Base-by-base conservation (phyloP, 1,284 basidiomycete species). In the Exobasidium cylindrosporum region DNA sequence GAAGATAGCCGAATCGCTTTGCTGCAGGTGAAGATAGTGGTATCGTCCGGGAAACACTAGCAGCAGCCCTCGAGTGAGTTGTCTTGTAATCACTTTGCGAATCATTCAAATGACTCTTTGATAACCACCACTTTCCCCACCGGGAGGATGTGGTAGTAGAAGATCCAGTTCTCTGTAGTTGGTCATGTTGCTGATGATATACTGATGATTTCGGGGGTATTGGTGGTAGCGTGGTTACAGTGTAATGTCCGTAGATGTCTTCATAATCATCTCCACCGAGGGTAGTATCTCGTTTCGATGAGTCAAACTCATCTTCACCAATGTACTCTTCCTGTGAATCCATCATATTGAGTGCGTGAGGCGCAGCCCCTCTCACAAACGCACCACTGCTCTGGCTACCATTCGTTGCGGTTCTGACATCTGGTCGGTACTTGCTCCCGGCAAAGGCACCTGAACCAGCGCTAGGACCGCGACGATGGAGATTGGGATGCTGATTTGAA, bases 1-100 rank as follows among this genome's bases (percentile, higher is more conserved):
- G 72, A 17, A 74, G 62, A 68, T 68, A 72, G 53, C 63, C 40
- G 54, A 61, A 72, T 2, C 57, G 44, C 29, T 55, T 23, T 3
- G 28, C n/a, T 4, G 56, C 35, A 4, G 43, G 54, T 29, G 54
- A 55, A 5, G 54, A 55, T 49, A 35, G 46, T 58, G 1, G 40
- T 54, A 24, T 46, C 58, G 7, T 57, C 58, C 4, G 44, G 44
- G 11, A 23, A 50, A 17, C 57, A 32, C 35, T 31, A 3, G 43
- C 47, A 32, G 46, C 53, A 50, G 54, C 31, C 26, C 60, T 54
- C 32, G n/a, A 1, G 29, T 23, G 53, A 23, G 14, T 55, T 44
- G n/a, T 4, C 47, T 26, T 47, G 46, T 50, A 28, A 24, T 50
- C 21, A 24, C n/a, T 50, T 24, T 21, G n/a, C 26, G 47, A 44